Percentiles rank a stretch among this genome's conserved stretches.
Evolutionary conservation across 1,284 basidiomycete species (phyloP).

Genomic region (Grifola frondosa): DNA sequence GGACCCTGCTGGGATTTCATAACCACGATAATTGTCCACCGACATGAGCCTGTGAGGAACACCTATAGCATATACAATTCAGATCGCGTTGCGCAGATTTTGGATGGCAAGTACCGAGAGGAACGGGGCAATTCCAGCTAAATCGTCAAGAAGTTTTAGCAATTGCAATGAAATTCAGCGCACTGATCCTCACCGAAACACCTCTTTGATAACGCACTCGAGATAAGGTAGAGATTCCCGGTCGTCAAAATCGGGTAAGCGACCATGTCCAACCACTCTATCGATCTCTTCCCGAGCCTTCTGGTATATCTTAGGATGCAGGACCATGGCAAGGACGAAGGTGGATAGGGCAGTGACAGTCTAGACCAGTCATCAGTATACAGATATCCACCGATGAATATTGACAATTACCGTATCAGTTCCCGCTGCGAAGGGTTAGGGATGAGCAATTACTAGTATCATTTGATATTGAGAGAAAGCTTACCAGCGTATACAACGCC

Average conservation of each 20-base stretch:
- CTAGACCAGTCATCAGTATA: conserved; percentile 28
- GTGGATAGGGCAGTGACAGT: conserved; percentile 44
- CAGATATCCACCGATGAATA: neutral
- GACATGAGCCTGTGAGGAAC: conserved; percentile 49
- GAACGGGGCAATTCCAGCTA: conserved; percentile 28
- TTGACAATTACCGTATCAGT: conserved; percentile 32
- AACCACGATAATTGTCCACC: conserved; percentile 50
- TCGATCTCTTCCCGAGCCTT: conserved; percentile 58
- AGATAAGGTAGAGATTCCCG: conserved; percentile 53
- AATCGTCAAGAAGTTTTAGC: neutral
- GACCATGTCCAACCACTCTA: conserved; percentile 42
- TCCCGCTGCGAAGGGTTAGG: conserved; percentile 23
- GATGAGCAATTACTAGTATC: neutral
- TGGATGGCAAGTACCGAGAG: conserved; percentile 19
- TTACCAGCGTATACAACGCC: conserved; percentile 48
- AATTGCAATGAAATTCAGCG: neutral
- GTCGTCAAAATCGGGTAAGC: conserved; percentile 49
- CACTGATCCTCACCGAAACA: conserved; percentile 50
- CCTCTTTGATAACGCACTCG: conserved; percentile 49
- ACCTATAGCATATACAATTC: conserved; percentile 23
- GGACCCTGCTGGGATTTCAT: conserved; percentile 44
- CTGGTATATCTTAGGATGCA: conserved; percentile 47
- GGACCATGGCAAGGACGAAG: conserved; percentile 51
- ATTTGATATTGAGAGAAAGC: conserved; percentile 1
- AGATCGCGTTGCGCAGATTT: too few relatives aligned